Conservation (phyloP, 2,329 filamentous ascomycete species). For the Calonectria hawksworthii region DNA sequence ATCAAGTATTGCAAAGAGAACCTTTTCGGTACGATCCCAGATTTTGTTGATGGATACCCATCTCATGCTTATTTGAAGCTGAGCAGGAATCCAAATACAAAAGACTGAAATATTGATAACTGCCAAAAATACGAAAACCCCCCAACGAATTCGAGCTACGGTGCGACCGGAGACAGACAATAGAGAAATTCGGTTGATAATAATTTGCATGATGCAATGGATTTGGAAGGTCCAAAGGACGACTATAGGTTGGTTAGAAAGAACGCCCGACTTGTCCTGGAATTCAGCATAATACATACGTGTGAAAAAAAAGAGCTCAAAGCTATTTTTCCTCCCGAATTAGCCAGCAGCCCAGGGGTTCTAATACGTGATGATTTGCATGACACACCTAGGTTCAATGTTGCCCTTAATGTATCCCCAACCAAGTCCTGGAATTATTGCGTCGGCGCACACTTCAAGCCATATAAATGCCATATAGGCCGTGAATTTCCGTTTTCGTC, state of each 20-base stretch:
- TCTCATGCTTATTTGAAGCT: constrained; percentile 19
- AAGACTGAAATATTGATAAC: constrained; percentile 24
- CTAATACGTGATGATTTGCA: constrained; percentile 10
- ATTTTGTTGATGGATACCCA: constrained; percentile 20
- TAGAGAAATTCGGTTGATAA: constrained; percentile 64
- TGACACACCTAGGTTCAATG: constrained; percentile 45
- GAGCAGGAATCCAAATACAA: constrained; percentile 26
- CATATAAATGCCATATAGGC: constrained; percentile 58
- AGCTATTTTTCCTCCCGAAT: constrained; percentile 42
- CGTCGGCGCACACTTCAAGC: constrained; percentile 53
- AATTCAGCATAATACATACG: constrained; percentile 29
- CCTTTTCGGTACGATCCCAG: constrained; percentile 25
- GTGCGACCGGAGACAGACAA: not conserved
- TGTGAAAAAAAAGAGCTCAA: constrained; percentile 41
- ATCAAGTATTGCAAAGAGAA: constrained; percentile 20
- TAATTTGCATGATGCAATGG: constrained; percentile 38
- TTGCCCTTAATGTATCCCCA: constrained; percentile 53
- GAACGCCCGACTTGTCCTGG: not conserved
- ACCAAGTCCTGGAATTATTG: constrained; percentile 50
- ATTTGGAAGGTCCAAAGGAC: constrained; percentile 36
- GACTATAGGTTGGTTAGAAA: constrained; percentile 29
- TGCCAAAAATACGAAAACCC: not conserved
- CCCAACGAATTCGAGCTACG: constrained; percentile 7
- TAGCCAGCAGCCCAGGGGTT: not conserved
- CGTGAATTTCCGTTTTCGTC: constrained; percentile 49